Evolutionary conservation across 1,139 yeast genomes (phyloP), one percentile per base, ranked within the genome.

Genomic region (Nakaseomyces kungkrabaensis): DNA sequence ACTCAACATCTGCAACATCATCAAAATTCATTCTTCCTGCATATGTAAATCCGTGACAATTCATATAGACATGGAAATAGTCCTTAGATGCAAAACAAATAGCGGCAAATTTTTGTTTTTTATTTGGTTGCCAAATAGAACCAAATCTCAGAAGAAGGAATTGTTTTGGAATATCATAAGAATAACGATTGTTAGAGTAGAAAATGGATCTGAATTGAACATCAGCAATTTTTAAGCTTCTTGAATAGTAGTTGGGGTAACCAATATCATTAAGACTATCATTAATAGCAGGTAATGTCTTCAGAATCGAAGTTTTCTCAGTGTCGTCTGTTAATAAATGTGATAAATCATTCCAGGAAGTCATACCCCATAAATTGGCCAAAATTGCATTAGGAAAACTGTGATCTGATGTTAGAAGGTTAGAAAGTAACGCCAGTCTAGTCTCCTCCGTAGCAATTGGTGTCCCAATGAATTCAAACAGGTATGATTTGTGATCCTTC

Each of bases 301-400:
- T 41, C 11, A 41, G 11, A 13, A 41, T 41, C 6, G 33, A 9
- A 13, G 44, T n/a, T n/a, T 38, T 32, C 17, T 24, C 43, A 8
- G 31, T 5, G 4, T 25, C 7, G 49, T 29, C 37, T 17, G 34
- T 31, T 11, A 63, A 63, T 50, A 70, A 67, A 54, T 75, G 61
- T 57, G 79, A 79, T 57, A 79, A 79, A 33, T 77, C 62, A 5
- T 88, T 88, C 89, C 90, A 82, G 62, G 87, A 85, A 7, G 85
- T 85, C 41, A 86, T 79, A 0, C 97, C 97, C 96, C 97, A 89
- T 27, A 83, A 76, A 65, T 92, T 92, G 0, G 96, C 96, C 1
- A 89, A 82, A 8, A 85, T 68, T 0, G 97, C 96, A 13, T 84
- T 81, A 0, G 97, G 97, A 8, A 82, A 69, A 0, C 74, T 68